Evolutionary conservation across 768 basidiomycete genomes (phyloP).

Genomic region (Amanita inopinata): DNA sequence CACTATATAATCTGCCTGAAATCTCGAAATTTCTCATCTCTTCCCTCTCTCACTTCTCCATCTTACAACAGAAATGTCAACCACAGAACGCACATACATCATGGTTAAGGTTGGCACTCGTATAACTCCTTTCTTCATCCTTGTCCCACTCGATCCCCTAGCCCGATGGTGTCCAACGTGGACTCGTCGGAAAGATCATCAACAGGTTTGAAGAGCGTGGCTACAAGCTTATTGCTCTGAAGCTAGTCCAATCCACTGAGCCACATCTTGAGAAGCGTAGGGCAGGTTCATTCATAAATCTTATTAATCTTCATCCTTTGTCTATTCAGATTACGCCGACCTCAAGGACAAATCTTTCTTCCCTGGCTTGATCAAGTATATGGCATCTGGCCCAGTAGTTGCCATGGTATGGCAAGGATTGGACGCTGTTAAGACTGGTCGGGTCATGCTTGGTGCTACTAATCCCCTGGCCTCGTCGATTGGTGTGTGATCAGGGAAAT

Average conservation of each 20-base stretch:
- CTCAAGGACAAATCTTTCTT: constrained; percentile 94
- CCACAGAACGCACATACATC: constrained; percentile 90
- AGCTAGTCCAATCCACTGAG: constrained; percentile 72
- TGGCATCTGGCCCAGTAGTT: constrained; percentile 92
- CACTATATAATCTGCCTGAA: constrained; percentile 10
- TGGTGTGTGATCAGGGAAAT: constrained; percentile 39
- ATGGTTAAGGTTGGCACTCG: constrained; percentile 81
- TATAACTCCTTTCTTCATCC: background rate
- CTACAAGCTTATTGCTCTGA: constrained; percentile 93
- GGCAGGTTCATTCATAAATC: constrained; percentile 14
- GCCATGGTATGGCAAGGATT: constrained; percentile 95
- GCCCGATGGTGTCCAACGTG: constrained; percentile 99
- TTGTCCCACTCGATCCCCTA: constrained; percentile 19
- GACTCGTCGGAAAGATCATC: constrained; percentile 93
- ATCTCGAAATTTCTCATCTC: constrained; percentile 15
- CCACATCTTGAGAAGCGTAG: constrained; percentile 88
- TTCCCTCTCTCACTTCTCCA: constrained; percentile 20
- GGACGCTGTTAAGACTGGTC: constrained; percentile 91
- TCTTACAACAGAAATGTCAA: constrained; percentile 45
- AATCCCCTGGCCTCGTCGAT: constrained; percentile 88
- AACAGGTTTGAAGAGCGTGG: constrained; percentile 95
- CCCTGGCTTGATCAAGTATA: constrained; percentile 93
- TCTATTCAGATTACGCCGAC: constrained; percentile 79
- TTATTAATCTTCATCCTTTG: constrained; percentile 11
- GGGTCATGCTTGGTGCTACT: constrained; percentile 91